These are phyloP conservation scores for Exserohilum rostratum DNA, from an alignment of 2,329 filamentous ascomycete species.

Conservation along the genomic window DNA sequence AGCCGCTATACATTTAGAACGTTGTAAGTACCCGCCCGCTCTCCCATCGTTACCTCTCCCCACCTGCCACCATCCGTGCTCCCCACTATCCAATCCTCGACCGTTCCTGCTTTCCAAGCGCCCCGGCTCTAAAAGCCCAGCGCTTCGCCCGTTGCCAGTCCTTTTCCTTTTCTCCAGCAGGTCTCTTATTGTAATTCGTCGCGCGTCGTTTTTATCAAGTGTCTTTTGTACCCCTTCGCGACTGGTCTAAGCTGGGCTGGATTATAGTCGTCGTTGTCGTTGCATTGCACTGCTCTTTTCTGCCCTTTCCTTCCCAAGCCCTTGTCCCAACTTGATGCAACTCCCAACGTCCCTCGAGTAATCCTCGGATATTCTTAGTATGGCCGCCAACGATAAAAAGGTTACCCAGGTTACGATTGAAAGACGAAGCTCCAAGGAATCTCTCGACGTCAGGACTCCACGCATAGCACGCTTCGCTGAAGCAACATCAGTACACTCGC, in stretches of 20 bases:
- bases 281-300: conserved; percentile 39
- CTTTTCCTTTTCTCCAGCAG: conserved; percentile 48
- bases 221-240: conserved; percentile 32
- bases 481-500: conserved; percentile 79
- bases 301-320: conserved; percentile 14
- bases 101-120: conserved; percentile 41
- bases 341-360: conserved; percentile 39
- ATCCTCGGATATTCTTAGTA: conserved; percentile 48
- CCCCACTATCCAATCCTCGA: conserved; percentile 38
- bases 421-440: conserved; percentile 50
- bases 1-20: conserved; percentile 47
- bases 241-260: conserved; percentile 49
- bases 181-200: conserved; percentile 51
- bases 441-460: conserved; percentile 65
- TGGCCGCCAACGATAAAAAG: conserved; percentile 56
- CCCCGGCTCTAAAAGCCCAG: conserved; percentile 49
- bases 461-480: conserved; percentile 81
- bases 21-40: conserved; percentile 49
- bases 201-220: conserved; percentile 38
- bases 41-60: conserved; percentile 41
- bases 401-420: conserved; percentile 49
- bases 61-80: conserved; percentile 38
- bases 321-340: conserved; percentile 37
- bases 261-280: conserved; percentile 43
- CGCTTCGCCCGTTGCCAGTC: conserved; percentile 44